Percentiles rank a stretch among this genome's conserved stretches.
phyloP scores from a whole-genome alignment of 1,284 basidiomycete species.

The Heliocybe sulcata region DNA sequence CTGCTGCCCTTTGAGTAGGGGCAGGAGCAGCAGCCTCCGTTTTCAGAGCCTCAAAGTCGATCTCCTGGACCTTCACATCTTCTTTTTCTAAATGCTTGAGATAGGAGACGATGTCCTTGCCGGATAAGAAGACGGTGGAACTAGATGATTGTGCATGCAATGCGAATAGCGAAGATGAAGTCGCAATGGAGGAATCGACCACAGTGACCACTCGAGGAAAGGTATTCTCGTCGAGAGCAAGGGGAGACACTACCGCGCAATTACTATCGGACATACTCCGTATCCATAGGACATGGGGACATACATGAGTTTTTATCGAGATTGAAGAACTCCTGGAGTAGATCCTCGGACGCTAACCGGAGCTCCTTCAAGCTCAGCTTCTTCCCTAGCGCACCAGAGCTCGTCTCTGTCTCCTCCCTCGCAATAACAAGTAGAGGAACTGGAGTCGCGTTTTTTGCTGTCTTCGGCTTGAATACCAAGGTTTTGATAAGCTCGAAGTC shows the following conservation, averaged over 20 bases:
- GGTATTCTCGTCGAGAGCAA: slow-evolving; percentile 62
- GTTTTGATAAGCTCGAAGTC: slow-evolving; percentile 74
- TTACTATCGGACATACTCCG: slow-evolving; percentile 5
- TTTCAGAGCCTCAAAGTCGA: slow-evolving; percentile 70
- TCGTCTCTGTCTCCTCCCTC: slow-evolving; percentile 77
- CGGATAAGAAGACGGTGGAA: slow-evolving; percentile 70
- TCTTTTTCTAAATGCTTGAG: slow-evolving; percentile 64
- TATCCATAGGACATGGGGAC: slow-evolving; percentile 22
- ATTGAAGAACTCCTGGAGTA: slow-evolving; percentile 80
- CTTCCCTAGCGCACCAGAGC: slow-evolving; percentile 70
- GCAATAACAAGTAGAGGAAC: slow-evolving; percentile 87
- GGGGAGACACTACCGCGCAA: slow-evolving; percentile 62
- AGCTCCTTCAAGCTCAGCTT: slow-evolving; percentile 87
- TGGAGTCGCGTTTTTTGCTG: slow-evolving; percentile 80
- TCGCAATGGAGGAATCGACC: slow-evolving; percentile 71
- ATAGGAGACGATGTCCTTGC: slow-evolving; percentile 68
- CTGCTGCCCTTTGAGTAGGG: slow-evolving; percentile 21
- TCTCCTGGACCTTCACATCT: slow-evolving; percentile 54
- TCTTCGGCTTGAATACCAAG: slow-evolving; percentile 87
- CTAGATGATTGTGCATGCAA: slow-evolving; percentile 70
- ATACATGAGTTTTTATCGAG: slow-evolving; percentile 83
- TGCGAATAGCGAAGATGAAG: slow-evolving; percentile 59
- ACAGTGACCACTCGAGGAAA: slow-evolving; percentile 76
- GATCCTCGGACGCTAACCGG: slow-evolving; percentile 82
- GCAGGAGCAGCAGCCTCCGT: slow-evolving; percentile 31